Evolutionary conservation across 306 rosid species (phyloP).

Genomic region (Rosa lucieae): DNA sequence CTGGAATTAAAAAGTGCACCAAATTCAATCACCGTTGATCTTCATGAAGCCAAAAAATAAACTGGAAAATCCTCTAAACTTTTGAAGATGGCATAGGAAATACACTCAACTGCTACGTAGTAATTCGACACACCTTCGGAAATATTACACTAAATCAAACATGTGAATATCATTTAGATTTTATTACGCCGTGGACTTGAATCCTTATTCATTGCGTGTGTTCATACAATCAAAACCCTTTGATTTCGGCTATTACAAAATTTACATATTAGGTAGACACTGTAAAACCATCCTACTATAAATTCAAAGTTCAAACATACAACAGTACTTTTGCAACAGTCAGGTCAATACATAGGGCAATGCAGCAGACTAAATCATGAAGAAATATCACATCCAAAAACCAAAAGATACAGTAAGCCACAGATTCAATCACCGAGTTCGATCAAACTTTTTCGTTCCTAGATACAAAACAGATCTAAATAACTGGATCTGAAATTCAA

Average conservation of each 20-base stretch:
- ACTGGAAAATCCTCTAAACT: neutral
- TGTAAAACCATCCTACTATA: neutral
- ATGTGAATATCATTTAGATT: neutral
- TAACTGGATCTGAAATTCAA: slow-evolving; percentile 6
- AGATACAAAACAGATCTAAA: neutral
- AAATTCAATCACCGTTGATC: slow-evolving; percentile 2
- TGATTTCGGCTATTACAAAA: neutral
- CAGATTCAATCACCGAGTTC: neutral
- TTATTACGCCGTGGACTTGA: neutral
- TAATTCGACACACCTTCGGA: neutral
- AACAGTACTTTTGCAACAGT: slow-evolving; percentile 1
- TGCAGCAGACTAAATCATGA: neutral
- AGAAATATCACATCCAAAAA: neutral
- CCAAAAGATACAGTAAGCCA: neutral
- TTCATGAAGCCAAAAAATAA: neutral
- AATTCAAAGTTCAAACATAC: neutral
- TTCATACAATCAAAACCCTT: neutral
- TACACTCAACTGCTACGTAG: neutral
- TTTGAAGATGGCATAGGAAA: neutral
- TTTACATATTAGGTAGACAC: neutral
- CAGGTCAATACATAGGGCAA: neutral
- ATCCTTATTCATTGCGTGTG: neutral
- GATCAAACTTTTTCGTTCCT: neutral
- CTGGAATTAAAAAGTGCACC: neutral
- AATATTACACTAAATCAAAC: neutral